Evolutionary conservation across 2,329 filamentous ascomycete species (phyloP), one percentile per base, ranked within the genome.

Genomic region (Pseudogymnoascus sp.): DNA sequence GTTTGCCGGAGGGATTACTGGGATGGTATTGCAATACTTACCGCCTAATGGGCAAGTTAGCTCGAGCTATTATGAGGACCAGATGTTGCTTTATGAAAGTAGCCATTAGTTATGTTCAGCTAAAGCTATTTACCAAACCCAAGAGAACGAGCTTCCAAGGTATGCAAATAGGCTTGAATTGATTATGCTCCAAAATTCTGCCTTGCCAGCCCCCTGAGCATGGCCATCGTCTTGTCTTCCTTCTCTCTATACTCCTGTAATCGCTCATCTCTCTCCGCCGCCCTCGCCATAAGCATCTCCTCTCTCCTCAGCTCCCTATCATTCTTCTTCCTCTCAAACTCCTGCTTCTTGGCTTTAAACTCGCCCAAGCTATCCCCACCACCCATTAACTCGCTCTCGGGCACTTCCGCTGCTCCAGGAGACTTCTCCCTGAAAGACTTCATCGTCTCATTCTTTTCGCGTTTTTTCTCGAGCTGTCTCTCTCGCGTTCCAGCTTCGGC

Each of bases 401-500:
- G 81, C 0, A 91, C 81, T 59, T 90, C 89, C 16, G 79, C 82
- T 67, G 75, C 79, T 0, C 84, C 86, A 0, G 87, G 84, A 11
- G 86, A 87, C 67, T 82, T 86, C 67, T 92, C 80, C 64, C 85
- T 78, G 72, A 96, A 96, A 10, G 83, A 82, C 26, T 86, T 83
- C 78, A 96, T 87, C 68, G 87, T 85, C 5, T 88, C 86, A 31
- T 89, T 88, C 4, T 83, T 79, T 66, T 89, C 88, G 36, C 82
- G 83, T 67, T 87, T 88, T 82, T 97, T 97, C 78, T 99, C 93
- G 0, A 97, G 81, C 71, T 86, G 84, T 10, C 93, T 86, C 77
- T 96, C 93, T 54, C 87, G 86, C 0, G 89, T 90, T 0, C 93
- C 92, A 0, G 92, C 79, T 65, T 95, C 91, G 0, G 93, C 91